These are phyloP conservation scores for Ettlia oleoabundans DNA, from an alignment of 139 green algal genomes.

Conservation along the genomic window DNA sequence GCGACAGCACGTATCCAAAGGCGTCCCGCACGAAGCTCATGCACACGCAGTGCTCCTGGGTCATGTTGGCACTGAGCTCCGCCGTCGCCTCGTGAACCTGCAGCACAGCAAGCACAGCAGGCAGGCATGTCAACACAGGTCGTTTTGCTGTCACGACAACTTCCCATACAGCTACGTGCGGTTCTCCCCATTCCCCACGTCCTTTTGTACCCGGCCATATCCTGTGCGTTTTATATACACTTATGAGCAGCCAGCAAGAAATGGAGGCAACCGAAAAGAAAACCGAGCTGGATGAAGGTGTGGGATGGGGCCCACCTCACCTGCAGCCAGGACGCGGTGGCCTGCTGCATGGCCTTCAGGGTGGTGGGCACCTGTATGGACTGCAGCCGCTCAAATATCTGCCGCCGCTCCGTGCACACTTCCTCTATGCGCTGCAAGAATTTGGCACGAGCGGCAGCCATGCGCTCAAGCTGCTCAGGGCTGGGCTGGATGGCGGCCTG, in stretches of 20 bases:
- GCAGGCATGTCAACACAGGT: too few relatives aligned
- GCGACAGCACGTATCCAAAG: slow-evolving; percentile 21
- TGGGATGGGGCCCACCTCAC: background rate
- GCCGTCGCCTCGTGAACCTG: slow-evolving; percentile 31
- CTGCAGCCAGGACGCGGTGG: slow-evolving; percentile 29
- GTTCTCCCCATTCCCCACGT: too few relatives aligned
- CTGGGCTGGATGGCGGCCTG: background rate
- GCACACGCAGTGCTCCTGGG: slow-evolving; percentile 32
- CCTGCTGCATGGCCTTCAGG: slow-evolving; percentile 19
- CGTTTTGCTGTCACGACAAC: too few relatives aligned
- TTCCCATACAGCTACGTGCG: background rate
- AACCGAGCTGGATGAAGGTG: background rate
- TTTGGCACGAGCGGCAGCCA: background rate
- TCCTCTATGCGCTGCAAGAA: slow-evolving; percentile 16
- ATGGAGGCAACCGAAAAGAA: background rate
- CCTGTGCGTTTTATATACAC: too few relatives aligned
- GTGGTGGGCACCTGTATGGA: background rate
- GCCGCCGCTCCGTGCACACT: slow-evolving; percentile 21
- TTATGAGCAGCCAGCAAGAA: too few relatives aligned
- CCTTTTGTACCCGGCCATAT: too few relatives aligned
- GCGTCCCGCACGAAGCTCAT: slow-evolving; percentile 16
- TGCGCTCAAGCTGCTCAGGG: background rate
- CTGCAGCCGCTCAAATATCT: slow-evolving; percentile 7
- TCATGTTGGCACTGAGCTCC: slow-evolving; percentile 29
- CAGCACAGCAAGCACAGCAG: background rate